Evolutionary conservation across 169 alveolate species (phyloP), one percentile per base, ranked within the genome.

Genomic region (Theileria parva): DNA sequence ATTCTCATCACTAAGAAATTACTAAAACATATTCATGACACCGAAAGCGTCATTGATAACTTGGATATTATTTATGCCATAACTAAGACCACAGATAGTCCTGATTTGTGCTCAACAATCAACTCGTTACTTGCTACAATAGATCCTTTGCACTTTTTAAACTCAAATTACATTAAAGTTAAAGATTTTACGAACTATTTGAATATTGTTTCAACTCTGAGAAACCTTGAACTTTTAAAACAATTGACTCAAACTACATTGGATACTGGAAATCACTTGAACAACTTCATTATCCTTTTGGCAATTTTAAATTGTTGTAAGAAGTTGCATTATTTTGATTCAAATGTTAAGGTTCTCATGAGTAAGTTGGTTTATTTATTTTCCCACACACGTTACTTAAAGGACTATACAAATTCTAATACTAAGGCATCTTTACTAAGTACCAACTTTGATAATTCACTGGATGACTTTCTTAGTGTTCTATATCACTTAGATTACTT

Each of bases 401-500:
- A 1, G 17, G 15, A 44, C 3, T 44, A 1, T 44, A 44, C 12
- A 57, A 21, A 57, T 57, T 57, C 15, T 17, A 13, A 25, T 8
- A 21, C 2, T 57, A 25, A 28, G 11, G 51, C n/a, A n/a, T 17
- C 39, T 27, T 6, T 63, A 17, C 21, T 4, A 7, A 60, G 68
- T 17, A 39, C n/a, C 27, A 63, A 63, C 17, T 27, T 63, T 19
- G 25, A 63, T 12, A 63, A 63, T 39, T 28, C n/a, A 51, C 3
- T 63, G 17, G 25, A 32, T 15, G 71, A 63, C 32, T 63, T 63
- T 63, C 25, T 63, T 7, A 30, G 32, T 23, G 71, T 63, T 1
- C 71, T 63, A 39, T 63, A 63, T 21, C 71, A 63, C 21, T 30
- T 63, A 32, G 71, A 63, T 21, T 63, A 63, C 32, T 39, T 32